These are phyloP conservation scores for Paramecium octaurelia DNA, from an alignment of 73 alveolate genomes.

Conservation along the genomic window DNA sequence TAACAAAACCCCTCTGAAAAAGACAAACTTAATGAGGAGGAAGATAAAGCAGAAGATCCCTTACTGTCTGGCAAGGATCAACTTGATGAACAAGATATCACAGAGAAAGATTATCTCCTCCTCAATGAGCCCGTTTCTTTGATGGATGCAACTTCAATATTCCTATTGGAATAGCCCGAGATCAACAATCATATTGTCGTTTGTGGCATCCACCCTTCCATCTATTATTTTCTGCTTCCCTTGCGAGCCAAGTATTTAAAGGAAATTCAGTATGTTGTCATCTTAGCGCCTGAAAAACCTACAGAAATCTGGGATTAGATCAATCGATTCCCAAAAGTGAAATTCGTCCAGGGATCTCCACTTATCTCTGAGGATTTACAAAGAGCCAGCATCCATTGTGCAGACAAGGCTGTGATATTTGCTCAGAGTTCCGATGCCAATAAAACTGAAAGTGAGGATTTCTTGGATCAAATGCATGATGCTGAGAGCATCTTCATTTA, in stretches of 20 bases:
- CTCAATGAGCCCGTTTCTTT: slow-evolving; percentile 67
- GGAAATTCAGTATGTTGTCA: slow-evolving; percentile 81
- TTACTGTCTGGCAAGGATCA: slow-evolving; percentile 65
- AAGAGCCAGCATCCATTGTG: slow-evolving; percentile 95
- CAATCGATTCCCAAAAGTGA: slow-evolving; percentile 81
- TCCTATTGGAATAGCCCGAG: slow-evolving; percentile 74
- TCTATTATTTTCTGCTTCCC: slow-evolving; percentile 89
- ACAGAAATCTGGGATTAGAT: slow-evolving; percentile 92
- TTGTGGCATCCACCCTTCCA: slow-evolving; percentile 96
- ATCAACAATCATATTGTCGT: slow-evolving; percentile 90
- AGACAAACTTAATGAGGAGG: slow-evolving; percentile 36
- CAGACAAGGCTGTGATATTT: slow-evolving; percentile 96
- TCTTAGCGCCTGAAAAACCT: slow-evolving; percentile 81
- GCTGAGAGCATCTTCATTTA: slow-evolving; percentile 92
- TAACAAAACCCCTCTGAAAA: background rate
- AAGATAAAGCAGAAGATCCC: slow-evolving; percentile 1
- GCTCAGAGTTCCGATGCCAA: slow-evolving; percentile 80
- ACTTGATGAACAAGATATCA: slow-evolving; percentile 66
- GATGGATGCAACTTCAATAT: slow-evolving; percentile 62
- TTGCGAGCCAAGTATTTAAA: slow-evolving; percentile 91
- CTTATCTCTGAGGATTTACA: slow-evolving; percentile 85
- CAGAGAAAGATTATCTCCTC: slow-evolving; percentile 74
- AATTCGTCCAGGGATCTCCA: slow-evolving; percentile 88
- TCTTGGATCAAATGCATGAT: slow-evolving; percentile 91
- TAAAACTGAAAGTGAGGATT: slow-evolving; percentile 63